phyloP scores from a whole-genome alignment of 331 rosid species.

The Telfairia occidentalis region DNA sequence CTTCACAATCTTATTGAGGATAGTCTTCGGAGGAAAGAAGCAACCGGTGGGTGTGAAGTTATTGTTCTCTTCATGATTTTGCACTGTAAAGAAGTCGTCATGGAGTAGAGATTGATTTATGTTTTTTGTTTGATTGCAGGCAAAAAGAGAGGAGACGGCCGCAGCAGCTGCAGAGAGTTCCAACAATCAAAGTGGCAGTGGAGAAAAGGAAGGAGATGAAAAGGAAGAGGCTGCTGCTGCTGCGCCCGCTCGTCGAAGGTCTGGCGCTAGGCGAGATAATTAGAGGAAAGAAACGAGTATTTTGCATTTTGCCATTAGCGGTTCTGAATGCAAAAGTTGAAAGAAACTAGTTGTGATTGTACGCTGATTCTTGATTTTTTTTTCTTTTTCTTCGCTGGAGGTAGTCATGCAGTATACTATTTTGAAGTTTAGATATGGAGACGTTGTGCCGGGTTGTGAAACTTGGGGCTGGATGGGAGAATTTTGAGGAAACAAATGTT shows the following conservation, averaged over 20 bases:
- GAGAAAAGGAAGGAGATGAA: slow-evolving; percentile 41
- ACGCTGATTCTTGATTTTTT: slow-evolving; percentile 8
- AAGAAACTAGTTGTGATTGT: slow-evolving; percentile 1
- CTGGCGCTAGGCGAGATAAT: slow-evolving; percentile 40
- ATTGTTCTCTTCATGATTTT: neutral
- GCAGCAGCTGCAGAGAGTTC: slow-evolving; percentile 27
- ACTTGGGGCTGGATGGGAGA: neutral
- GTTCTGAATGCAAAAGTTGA: neutral
- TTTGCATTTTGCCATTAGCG: slow-evolving; percentile 3
- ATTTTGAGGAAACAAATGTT: neutral
- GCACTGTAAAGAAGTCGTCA: neutral
- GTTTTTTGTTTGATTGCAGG: slow-evolving; percentile 17
- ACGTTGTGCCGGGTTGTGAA: neutral
- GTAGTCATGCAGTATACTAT: neutral
- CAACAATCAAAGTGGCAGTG: slow-evolving; percentile 22
- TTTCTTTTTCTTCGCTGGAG: neutral
- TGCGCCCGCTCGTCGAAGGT: slow-evolving; percentile 41
- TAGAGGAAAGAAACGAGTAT: slow-evolving; percentile 15
- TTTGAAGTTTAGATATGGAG: slow-evolving; percentile 6
- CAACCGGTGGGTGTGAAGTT: neutral
- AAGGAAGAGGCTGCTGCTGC: slow-evolving; percentile 34
- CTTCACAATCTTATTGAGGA: slow-evolving; percentile 40
- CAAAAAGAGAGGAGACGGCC: slow-evolving; percentile 14
- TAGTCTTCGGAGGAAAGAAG: slow-evolving; percentile 74
- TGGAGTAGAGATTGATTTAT: neutral